phyloP scores from a whole-genome alignment of 257 asterid species.

The Solanum sejunctum region DNA sequence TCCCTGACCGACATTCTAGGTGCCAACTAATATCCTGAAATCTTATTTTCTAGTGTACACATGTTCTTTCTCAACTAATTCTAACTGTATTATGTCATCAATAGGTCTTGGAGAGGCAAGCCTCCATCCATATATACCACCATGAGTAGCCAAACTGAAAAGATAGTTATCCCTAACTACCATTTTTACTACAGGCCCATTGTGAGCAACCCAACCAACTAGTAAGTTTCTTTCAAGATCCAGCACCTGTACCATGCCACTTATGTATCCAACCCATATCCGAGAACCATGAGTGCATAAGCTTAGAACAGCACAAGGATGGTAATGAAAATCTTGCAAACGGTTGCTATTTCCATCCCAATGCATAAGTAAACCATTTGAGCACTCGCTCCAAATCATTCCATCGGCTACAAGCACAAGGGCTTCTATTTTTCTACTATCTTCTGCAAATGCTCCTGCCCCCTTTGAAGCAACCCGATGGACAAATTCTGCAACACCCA shows the following conservation, averaged over 20 bases:
- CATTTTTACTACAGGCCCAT: conserved; percentile 65
- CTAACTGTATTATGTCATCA: conserved; percentile 48
- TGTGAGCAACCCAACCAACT: conserved; percentile 76
- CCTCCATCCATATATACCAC: conserved; percentile 90
- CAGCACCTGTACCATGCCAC: conserved; percentile 67
- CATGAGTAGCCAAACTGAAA: conserved; percentile 85
- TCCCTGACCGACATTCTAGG: conserved; percentile 98
- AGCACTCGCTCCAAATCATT: conserved; percentile 74
- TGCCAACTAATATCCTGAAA: conserved; percentile 56
- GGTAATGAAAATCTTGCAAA: conserved; percentile 62
- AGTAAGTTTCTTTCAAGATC: conserved; percentile 73
- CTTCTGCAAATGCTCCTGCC: conserved; percentile 66
- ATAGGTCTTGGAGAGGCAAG: conserved; percentile 84
- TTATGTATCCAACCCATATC: conserved; percentile 78
- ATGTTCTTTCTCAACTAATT: conserved; percentile 44
- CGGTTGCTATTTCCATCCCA: conserved; percentile 95
- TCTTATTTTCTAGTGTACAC: conserved; percentile 45
- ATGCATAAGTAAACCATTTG: conserved; percentile 69
- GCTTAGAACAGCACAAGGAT: conserved; percentile 64
- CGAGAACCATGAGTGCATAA: conserved; percentile 59
- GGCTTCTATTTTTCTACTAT: conserved; percentile 62
- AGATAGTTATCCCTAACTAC: conserved; percentile 51
- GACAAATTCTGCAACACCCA: conserved; percentile 99
- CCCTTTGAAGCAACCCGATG: conserved; percentile 79
- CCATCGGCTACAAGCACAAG: conserved; percentile 67